Conservation (phyloP, 176 grass and related monocot genomes). For the Phoenix dactylifera region DNA sequence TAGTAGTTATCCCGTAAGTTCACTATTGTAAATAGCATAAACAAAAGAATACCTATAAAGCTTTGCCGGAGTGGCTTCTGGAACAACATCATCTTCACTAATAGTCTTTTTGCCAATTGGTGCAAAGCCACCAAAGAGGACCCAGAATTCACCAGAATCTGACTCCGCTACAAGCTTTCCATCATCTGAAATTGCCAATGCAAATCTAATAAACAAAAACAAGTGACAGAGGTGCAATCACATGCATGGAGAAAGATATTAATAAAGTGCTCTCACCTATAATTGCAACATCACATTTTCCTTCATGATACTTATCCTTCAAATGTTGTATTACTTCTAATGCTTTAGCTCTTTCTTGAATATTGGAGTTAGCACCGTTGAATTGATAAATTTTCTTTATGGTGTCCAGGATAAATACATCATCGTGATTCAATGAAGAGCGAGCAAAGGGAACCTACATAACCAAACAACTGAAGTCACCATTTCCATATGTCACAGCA, state of each 20-base stretch:
- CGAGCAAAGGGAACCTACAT: constrained; percentile 16
- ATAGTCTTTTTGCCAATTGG: background rate
- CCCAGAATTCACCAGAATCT: no score
- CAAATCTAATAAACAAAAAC: background rate
- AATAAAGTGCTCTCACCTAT: constrained; percentile 9
- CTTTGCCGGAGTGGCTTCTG: constrained; percentile 10
- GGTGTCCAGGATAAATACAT: constrained; percentile 19
- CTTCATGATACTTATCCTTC: constrained; percentile 15
- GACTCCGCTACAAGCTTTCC: no score
- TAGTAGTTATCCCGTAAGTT: no score
- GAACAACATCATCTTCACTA: constrained; percentile 7
- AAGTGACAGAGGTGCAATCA: background rate
- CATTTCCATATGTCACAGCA: no score
- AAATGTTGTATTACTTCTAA: constrained; percentile 18
- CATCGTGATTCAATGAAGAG: constrained; percentile 21
- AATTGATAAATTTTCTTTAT: constrained; percentile 18
- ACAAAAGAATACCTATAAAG: constrained; percentile 11
- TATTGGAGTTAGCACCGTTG: constrained; percentile 17
- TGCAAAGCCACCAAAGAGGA: no score
- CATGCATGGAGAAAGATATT: background rate
- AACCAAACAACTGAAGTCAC: background rate
- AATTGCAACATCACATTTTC: constrained; percentile 21
- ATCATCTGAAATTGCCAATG: background rate
- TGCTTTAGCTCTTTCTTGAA: constrained; percentile 21
- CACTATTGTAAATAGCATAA: no score